Evolutionary conservation across 345 rosid species (phyloP), one percentile per base, ranked within the genome.

Genomic region (Carallia brachiata): DNA sequence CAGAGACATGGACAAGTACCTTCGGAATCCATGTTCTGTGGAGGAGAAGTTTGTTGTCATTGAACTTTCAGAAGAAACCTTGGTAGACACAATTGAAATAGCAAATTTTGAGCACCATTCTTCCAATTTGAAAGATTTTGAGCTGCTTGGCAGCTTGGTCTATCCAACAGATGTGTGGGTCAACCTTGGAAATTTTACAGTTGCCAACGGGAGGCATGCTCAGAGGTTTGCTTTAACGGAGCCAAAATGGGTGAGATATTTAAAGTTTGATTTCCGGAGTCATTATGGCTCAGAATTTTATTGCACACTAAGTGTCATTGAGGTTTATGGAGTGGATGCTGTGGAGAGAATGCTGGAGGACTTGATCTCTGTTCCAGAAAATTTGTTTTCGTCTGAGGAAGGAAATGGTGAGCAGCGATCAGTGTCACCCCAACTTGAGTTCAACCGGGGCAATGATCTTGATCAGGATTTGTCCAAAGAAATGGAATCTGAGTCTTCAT

Each of bases 61-160:
- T 12, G 97, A 95, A 79, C 98, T 95, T 66, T 90, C 98, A 16
- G 99, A 95, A 78, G 99, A 95, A 83, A 95, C 94, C 2, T 78
- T 95, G 79, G 98, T 90, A 31, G 89, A 84, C 55, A 88, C 97
- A 17, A 83, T 92, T 44, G 85, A 78, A 81, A 82, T 96, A 28
- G 99, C 96, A 12, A 92, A 92, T 69, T 89, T 96, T 37, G 98
- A 96, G 85, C 99, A 96, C 66, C 81, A 96, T 72, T 92, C 99
- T 58, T 90, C 98, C 44, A 92, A 90, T 75, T 69, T 90, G 31
- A 96, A 87, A 76, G 88, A 88, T 66, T 90, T 92, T 83, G 96
- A 88, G 81, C 79, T 95, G 71, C 89, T 80, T 50, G 99, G 98
- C 23, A 90, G 96, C 78, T 76, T 90, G 78, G 88, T 85, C 65